Conservation (phyloP, 1,284 basidiomycete genomes). For the Schizophyllum commune region DNA sequence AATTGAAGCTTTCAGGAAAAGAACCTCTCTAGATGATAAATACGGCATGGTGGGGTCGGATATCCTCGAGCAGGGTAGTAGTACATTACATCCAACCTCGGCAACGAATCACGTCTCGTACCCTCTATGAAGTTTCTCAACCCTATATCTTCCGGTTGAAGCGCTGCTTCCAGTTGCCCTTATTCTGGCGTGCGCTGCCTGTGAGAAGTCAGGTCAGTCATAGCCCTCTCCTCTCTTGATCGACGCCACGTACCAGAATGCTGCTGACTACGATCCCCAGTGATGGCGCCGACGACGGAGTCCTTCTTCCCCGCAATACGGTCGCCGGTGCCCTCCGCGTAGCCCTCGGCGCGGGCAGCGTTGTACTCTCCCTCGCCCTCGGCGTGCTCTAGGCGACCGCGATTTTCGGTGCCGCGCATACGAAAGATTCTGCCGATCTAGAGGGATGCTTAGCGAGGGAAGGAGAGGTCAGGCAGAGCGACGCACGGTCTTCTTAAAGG, state of each 20-base stretch:
- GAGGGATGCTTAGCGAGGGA: background rate
- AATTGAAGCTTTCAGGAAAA: no score
- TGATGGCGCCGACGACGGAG: slow-evolving; percentile 52
- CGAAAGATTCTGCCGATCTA: background rate
- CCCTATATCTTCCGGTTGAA: no score
- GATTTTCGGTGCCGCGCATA: background rate
- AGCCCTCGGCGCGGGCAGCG: slow-evolving; percentile 42
- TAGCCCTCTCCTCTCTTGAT: no score
- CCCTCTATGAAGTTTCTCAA: no score
- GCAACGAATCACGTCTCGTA: no score
- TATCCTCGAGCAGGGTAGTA: no score
- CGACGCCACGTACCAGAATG: background rate
- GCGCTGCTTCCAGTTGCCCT: no score
- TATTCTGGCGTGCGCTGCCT: no score
- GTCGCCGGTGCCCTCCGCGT: slow-evolving; percentile 48
- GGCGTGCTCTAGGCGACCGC: background rate
- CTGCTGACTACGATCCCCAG: slow-evolving; percentile 18
- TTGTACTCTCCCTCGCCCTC: slow-evolving; percentile 51
- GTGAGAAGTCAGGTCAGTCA: no score
- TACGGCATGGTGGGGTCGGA: no score
- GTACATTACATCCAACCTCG: no score
- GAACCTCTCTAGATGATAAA: no score
- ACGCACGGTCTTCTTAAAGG: background rate
- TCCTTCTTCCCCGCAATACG: slow-evolving; percentile 57
- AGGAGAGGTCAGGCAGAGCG: background rate